phyloP scores from a whole-genome alignment of 2,329 filamentous ascomycete genomes.

The Neopestalotiopsis sp. region DNA sequence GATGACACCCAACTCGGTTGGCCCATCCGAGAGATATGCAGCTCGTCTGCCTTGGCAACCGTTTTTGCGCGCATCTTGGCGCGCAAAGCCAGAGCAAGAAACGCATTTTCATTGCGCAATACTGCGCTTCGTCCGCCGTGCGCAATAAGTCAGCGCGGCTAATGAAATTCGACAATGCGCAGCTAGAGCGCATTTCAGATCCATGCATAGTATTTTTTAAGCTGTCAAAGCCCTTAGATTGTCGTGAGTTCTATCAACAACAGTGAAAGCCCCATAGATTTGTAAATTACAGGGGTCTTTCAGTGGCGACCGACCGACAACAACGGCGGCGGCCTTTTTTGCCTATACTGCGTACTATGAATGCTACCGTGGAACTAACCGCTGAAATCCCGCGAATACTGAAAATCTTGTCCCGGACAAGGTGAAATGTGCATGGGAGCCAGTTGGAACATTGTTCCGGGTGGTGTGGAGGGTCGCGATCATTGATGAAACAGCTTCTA shows the following conservation, averaged over 20 bases:
- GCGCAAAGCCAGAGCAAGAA: background rate
- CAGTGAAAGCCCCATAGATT: background rate
- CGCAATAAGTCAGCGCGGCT: background rate
- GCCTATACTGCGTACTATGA: background rate
- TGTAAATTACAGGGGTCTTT: background rate
- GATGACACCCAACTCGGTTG: constrained; percentile 13
- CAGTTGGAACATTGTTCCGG: constrained; percentile 1
- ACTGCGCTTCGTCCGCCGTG: background rate
- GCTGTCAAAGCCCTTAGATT: background rate
- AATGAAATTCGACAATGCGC: background rate
- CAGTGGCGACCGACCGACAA: background rate
- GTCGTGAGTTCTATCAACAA: background rate
- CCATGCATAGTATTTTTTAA: background rate
- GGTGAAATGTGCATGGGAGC: background rate
- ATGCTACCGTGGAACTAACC: background rate
- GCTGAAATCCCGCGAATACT: background rate
- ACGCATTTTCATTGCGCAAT: background rate
- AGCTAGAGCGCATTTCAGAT: background rate
- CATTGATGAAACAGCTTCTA: constrained; percentile 10
- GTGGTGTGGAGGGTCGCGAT: constrained; percentile 11
- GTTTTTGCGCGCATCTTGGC: background rate
- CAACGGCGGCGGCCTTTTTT: background rate
- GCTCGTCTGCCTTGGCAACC: constrained; percentile 1
- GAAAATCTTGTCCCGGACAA: background rate
- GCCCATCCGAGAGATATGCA: constrained; percentile 7